Percentiles rank a stretch among this genome's conserved stretches.
These are phyloP conservation scores for Flaveria bidentis DNA, from an alignment of 129 eudicot species.

Conservation along the genomic window DNA sequence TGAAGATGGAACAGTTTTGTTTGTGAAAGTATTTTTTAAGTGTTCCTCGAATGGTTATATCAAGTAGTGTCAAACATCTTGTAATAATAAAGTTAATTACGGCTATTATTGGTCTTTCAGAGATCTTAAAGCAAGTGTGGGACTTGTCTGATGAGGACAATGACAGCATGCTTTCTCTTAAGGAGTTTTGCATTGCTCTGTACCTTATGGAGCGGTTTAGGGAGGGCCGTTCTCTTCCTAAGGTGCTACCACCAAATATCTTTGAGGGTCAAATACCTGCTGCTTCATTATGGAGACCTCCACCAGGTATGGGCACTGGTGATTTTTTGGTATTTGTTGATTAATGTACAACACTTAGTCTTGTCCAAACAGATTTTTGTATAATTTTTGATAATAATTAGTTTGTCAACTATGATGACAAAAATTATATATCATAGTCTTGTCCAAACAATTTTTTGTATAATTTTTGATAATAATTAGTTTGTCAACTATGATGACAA, in stretches of 20 bases:
- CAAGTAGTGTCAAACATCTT: constrained; percentile 11
- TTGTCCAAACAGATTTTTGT: background rate
- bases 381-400: background rate
- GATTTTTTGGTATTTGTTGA: constrained; percentile 4
- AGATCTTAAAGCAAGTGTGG: constrained; percentile 91
- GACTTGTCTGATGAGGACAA: constrained; percentile 93
- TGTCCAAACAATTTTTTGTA: background rate
- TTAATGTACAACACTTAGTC: background rate
- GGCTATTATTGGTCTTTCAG: constrained; percentile 42
- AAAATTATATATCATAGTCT: background rate
- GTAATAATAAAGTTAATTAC: background rate
- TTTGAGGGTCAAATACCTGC: constrained; percentile 53
- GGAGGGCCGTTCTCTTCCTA: constrained; percentile 89
- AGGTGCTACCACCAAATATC: constrained; percentile 54
- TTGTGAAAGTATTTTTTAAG: background rate
- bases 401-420: background rate
- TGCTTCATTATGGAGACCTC: constrained; percentile 31
- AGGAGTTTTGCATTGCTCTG: constrained; percentile 86
- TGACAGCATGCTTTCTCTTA: constrained; percentile 93
- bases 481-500: background rate
- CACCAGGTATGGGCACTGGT: constrained; percentile 42
- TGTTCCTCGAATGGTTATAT: constrained; percentile 4
- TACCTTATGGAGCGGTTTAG: constrained; percentile 86
- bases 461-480: background rate
- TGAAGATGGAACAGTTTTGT: background rate